A percentile compares a stretch with the other conserved stretches of the same genome.
phyloP scores from a whole-genome alignment of 768 basidiomycete species.

The Termitomyces bulborhizus region DNA sequence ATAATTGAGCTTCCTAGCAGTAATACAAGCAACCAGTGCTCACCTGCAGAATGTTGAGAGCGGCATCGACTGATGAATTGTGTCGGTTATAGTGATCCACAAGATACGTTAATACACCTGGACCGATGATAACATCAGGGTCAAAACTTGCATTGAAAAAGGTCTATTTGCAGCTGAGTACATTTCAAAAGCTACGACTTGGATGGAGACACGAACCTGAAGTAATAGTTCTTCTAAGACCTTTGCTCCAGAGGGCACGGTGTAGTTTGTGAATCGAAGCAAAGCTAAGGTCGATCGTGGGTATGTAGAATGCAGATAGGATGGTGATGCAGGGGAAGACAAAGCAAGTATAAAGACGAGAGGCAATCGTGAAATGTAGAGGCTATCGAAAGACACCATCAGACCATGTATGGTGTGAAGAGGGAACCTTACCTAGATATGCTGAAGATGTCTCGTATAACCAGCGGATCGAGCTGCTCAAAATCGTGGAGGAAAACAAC shows the following conservation, averaged over 20 bases:
- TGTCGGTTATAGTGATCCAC: constrained; percentile 52
- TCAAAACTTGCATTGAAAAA: constrained; percentile 63
- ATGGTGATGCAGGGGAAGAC: constrained; percentile 48
- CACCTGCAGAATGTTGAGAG: constrained; percentile 60
- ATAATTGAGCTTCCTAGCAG: not conserved
- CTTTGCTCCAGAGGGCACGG: constrained; percentile 39
- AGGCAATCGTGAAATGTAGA: constrained; percentile 46
- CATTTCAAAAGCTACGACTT: not conserved
- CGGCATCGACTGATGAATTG: constrained; percentile 48
- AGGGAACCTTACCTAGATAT: constrained; percentile 55
- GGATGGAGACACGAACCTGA: constrained; percentile 31
- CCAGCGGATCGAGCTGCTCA: constrained; percentile 57
- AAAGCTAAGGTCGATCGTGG: constrained; percentile 53
- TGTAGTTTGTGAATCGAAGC: constrained; percentile 46
- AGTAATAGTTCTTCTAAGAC: constrained; percentile 50
- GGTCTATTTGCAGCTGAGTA: constrained; percentile 30
- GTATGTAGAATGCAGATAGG: constrained; percentile 56
- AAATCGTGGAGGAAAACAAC: constrained; percentile 67
- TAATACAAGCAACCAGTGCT: constrained; percentile 1
- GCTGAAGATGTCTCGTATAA: constrained; percentile 65
- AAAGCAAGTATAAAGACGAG: constrained; percentile 60
- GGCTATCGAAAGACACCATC: constrained; percentile 29
- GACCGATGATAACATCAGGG: constrained; percentile 57
- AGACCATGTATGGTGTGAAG: not conserved
- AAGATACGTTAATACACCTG: constrained; percentile 47